Percentiles rank a stretch among this genome's conserved stretches.
Evolutionary conservation across 768 basidiomycete species (phyloP).

Genomic region (Aureoboletus auriporus): DNA sequence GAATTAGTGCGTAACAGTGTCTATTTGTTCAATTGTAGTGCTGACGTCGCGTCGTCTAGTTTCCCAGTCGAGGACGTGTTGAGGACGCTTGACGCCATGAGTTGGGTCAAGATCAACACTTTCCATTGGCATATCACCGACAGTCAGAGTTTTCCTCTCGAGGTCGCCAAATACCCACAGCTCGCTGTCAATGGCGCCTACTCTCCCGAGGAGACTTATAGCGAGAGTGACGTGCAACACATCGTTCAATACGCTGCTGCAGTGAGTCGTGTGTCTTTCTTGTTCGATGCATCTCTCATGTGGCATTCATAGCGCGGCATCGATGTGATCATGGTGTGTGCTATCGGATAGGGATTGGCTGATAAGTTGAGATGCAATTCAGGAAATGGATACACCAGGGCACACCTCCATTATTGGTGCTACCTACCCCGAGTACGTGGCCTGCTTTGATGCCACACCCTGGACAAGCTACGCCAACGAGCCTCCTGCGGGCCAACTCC

Average conservation of each 20-base stretch:
- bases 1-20: conserved; percentile 32
- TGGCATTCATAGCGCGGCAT: conserved; percentile 55
- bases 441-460: conserved; percentile 54
- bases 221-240: conserved; percentile 48
- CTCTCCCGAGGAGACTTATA: conserved; percentile 50
- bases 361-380: not conserved
- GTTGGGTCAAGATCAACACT: conserved; percentile 56
- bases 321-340: conserved; percentile 53
- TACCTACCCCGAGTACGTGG: conserved; percentile 71
- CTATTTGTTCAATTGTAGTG: not conserved
- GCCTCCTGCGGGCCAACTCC: conserved; percentile 81
- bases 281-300: not conserved
- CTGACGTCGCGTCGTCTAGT: conserved; percentile 15
- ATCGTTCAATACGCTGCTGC: conserved; percentile 67
- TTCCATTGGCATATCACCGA: conserved; percentile 88
- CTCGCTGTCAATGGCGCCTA: conserved; percentile 68
- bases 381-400: conserved; percentile 84
- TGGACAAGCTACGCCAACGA: conserved; percentile 64
- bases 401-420: conserved; percentile 66
- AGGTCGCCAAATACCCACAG: conserved; percentile 55
- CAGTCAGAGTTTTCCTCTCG: conserved; percentile 76
- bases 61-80: conserved; percentile 36
- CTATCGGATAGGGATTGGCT: not conserved
- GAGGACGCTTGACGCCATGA: conserved; percentile 50
- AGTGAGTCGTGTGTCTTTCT: conserved; percentile 40